Base-by-base conservation (phyloP, 2,329 filamentous ascomycete genomes). In the Aspergillus pseudoterreus region DNA sequence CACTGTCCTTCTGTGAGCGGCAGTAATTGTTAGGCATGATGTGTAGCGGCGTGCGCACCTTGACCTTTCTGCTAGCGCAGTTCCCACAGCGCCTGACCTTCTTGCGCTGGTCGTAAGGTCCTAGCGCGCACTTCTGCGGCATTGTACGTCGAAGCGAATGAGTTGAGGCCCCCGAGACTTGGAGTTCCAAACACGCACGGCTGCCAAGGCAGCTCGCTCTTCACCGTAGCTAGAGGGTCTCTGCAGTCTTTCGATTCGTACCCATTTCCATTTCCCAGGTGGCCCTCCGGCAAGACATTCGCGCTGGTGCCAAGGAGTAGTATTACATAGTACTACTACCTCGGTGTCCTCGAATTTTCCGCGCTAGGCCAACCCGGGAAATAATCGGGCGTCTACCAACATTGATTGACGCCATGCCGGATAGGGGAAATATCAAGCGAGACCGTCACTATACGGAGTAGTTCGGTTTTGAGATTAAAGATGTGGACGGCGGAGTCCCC, bases 111-210 rank as follows among this genome's bases (percentile, higher is more conserved):
- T 50, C 48, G 3, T 41, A 35, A 21, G 48, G 48, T n/a, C 48
- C 48, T 22, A 50, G 22, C 4, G 48, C 59, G 56, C 49, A n/a
- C 44, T 50, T 55, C 22, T 30, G 21, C 15, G 42, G n/a, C 48
- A 50, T 50, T 6, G 19, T 43, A 2, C 8, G 35, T 36, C 35
- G 35, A 36, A 4, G 33, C 4, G 4, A 35, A 35, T 11, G 33
- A 4, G 4, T 35, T 36, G 35, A 15, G n/a, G 6, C 35, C 35
- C 35, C 35, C 3, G 22, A 8, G 22, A 24, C 22, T 24, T 8
- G 6, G 33, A 19, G 17, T 19, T 19, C 17, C 17, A 19, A 19
- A 19, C 17, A 3, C 17, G 17, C 17, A 19, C 17, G 17, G 2
- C 17, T 19, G 17, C 17, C 17, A 19, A 19, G 17, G 17, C 17